Conservation (phyloP, 164 flowering plant species). For the Nelumbo lutea region DNA sequence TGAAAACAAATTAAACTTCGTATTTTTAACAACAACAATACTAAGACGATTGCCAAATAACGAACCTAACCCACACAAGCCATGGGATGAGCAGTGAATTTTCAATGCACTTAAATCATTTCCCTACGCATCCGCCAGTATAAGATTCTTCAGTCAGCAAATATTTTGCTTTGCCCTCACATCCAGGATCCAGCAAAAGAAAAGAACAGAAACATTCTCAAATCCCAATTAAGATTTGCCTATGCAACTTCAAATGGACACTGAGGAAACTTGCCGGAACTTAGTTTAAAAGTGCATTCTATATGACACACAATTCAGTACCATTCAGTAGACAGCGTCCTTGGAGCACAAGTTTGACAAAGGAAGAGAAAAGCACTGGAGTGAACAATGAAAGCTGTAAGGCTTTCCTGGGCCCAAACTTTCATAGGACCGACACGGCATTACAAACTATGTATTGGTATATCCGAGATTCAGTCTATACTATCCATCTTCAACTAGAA, state of each 20-base stretch:
- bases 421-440: slow-evolving; percentile 26
- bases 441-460: slow-evolving; percentile 34
- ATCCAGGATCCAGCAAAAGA: no score
- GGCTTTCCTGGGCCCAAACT: slow-evolving; percentile 22
- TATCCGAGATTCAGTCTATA: slow-evolving; percentile 17
- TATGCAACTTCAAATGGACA: not conserved
- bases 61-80: no score
- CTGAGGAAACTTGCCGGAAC: not conserved
- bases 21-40: no score
- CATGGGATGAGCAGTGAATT: no score
- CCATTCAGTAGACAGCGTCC: slow-evolving; percentile 34
- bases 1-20: no score
- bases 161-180: no score
- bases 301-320: slow-evolving; percentile 33
- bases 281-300: not conserved
- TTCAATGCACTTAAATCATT: no score
- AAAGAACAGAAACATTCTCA: no score
- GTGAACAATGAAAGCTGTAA: slow-evolving; percentile 12
- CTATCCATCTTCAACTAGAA: slow-evolving; percentile 43
- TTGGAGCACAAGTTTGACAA: slow-evolving; percentile 18
- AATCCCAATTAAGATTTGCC: no score
- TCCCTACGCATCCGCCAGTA: no score
- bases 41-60: no score
- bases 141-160: no score
- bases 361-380: slow-evolving; percentile 17